These are phyloP conservation scores for Geranium brycei DNA, from an alignment of 345 rosid genomes.

Conservation along the genomic window DNA sequence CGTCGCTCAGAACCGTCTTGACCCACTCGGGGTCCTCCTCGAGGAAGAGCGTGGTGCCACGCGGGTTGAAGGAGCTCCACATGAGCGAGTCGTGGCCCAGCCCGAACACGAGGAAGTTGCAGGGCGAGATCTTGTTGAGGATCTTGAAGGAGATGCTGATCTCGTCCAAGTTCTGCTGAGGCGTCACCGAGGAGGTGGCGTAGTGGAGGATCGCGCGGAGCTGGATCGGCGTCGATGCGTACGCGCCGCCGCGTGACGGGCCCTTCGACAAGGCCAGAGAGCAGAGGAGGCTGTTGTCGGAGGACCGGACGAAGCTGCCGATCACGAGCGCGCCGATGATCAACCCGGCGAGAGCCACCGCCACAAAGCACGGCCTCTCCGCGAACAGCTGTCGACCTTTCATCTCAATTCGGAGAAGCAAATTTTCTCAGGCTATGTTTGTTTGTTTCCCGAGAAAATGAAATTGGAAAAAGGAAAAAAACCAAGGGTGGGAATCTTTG, in stretches of 20 bases:
- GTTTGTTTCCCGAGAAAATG: not conserved
- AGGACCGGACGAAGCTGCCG: not conserved
- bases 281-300: not conserved
- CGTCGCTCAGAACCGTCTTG: no score
- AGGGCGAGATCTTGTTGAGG: slow-evolving; percentile 28
- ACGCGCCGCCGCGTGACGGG: not conserved
- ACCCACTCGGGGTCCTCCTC: slow-evolving; percentile 43
- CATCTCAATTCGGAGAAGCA: not conserved
- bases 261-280: not conserved
- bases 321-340: not conserved
- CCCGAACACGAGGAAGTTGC: slow-evolving; percentile 53
- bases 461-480: no score
- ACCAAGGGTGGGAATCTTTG: no score
- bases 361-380: not conserved
- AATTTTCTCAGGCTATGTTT: not conserved
- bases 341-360: not conserved
- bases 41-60: slow-evolving; percentile 40
- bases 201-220: slow-evolving; percentile 47
- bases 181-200: slow-evolving; percentile 35
- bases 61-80: slow-evolving; percentile 47
- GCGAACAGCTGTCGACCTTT: not conserved
- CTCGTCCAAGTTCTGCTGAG: slow-evolving; percentile 32
- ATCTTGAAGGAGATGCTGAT: slow-evolving; percentile 29
- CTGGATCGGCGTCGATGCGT: slow-evolving; percentile 22
- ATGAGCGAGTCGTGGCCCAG: slow-evolving; percentile 50